Evolutionary conservation across 1,284 basidiomycete genomes (phyloP).

Genomic region (Marasmius oreades): DNA sequence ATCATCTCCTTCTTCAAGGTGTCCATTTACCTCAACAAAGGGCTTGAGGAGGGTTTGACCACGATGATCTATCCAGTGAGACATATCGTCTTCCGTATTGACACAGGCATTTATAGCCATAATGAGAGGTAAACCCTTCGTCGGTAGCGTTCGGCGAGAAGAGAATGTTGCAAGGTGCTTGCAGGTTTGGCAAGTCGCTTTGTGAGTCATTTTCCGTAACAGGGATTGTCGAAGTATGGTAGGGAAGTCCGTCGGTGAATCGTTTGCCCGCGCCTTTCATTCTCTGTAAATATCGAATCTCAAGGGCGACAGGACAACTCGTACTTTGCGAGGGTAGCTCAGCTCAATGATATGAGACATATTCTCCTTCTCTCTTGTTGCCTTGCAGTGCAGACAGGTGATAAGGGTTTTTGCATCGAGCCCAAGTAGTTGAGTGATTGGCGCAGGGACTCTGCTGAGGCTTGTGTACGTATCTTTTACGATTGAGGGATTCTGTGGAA

Average conservation of each 20-base stretch:
- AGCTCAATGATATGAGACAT: constrained; percentile 85
- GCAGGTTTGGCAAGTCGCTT: constrained; percentile 84
- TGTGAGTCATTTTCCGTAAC: constrained; percentile 78
- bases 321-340: constrained; percentile 80
- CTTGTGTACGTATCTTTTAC: constrained; percentile 31
- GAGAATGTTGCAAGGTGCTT: constrained; percentile 74
- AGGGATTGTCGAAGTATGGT: constrained; percentile 77
- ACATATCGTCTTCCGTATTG: constrained; percentile 71
- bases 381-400: constrained; percentile 75
- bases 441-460: constrained; percentile 39
- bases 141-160: constrained; percentile 68
- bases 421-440: constrained; percentile 80
- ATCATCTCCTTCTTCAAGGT: constrained; percentile 59
- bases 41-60: constrained; percentile 54
- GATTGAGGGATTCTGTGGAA: constrained; percentile 56
- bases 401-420: constrained; percentile 74
- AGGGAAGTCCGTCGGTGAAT: constrained; percentile 55
- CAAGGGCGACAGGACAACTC: constrained; percentile 10
- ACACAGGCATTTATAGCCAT: constrained; percentile 86
- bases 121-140: constrained; percentile 77
- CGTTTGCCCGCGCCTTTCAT: constrained; percentile 48
- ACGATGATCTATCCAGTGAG: constrained; percentile 73
- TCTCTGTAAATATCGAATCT: constrained; percentile 13
- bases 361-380: constrained; percentile 67
- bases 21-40: constrained; percentile 50